A percentile compares a stretch with the other conserved stretches of the same genome.
Conservation (phyloP, 371 early-diverging fungal species). For the Sporodiniella umbellata region DNA sequence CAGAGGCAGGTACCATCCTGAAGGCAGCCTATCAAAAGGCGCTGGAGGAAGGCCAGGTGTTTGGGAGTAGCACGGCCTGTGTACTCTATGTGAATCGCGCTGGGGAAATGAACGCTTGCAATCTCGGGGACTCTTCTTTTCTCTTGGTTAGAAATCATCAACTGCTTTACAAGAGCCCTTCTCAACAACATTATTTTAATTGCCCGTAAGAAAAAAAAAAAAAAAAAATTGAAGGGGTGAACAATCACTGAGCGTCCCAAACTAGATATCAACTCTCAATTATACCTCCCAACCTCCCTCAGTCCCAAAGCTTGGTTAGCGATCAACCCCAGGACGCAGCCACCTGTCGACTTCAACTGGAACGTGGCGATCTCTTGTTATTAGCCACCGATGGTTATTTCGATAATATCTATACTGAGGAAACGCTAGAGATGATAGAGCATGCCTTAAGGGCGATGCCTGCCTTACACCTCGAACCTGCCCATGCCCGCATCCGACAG, state of each 20-base stretch:
- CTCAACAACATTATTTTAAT: conserved; percentile 72
- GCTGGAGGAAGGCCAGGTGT: conserved; percentile 53
- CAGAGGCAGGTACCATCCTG: conserved; percentile 60
- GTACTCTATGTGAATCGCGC: conserved; percentile 59
- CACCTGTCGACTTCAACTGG: conserved; percentile 55
- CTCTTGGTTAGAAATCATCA: conserved; percentile 57
- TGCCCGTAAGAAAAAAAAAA: conserved; percentile 52
- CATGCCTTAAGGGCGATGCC: conserved; percentile 34
- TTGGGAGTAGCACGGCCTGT: conserved; percentile 69
- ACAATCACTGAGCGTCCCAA: conserved; percentile 1
- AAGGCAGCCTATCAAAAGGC: conserved; percentile 57
- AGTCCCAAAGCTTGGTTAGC: no score
- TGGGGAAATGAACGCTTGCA: conserved; percentile 59
- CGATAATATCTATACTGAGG: conserved; percentile 67
- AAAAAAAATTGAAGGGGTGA: not conserved
- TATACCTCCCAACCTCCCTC: conserved; percentile 54
- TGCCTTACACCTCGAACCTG: conserved; percentile 25
- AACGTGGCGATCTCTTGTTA: conserved; percentile 66
- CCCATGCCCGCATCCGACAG: conserved; percentile 46
- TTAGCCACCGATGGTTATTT: conserved; percentile 71
- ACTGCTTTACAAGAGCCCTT: conserved; percentile 61
- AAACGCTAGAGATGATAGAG: conserved; percentile 54
- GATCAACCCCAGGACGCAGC: conserved; percentile 65
- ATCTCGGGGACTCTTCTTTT: conserved; percentile 67
- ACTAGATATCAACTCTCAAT: conserved; percentile 67